These are phyloP conservation scores for Striga hermonthica DNA, from an alignment of 305 asterid species.

Conservation along the genomic window DNA sequence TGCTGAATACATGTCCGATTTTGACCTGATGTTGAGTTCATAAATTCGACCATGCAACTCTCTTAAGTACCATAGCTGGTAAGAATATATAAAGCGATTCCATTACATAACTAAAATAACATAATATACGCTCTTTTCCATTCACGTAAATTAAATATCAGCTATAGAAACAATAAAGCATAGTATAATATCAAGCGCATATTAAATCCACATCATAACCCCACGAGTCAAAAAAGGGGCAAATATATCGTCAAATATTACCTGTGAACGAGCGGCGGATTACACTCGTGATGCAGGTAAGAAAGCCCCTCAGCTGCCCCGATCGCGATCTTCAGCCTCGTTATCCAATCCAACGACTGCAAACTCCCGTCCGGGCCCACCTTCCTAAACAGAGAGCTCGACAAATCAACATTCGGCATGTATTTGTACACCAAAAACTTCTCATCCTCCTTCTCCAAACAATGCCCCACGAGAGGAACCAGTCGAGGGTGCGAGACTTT, in stretches of 20 bases:
- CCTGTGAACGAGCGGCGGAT: constrained; percentile 74
- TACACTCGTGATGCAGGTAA: constrained; percentile 62
- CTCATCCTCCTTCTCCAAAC: constrained; percentile 79
- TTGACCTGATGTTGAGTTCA: too few relatives aligned
- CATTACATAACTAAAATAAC: too few relatives aligned
- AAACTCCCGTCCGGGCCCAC: constrained; percentile 40
- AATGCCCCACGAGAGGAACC: constrained; percentile 82
- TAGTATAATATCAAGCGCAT: too few relatives aligned
- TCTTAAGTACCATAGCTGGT: too few relatives aligned
- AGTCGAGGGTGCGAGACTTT: constrained; percentile 73
- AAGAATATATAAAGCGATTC: too few relatives aligned
- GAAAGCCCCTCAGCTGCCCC: constrained; percentile 68
- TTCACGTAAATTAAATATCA: too few relatives aligned
- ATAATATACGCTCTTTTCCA: too few relatives aligned
- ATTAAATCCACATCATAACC: too few relatives aligned
- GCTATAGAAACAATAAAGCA: too few relatives aligned
- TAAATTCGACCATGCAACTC: too few relatives aligned
- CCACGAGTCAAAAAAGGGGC: too few relatives aligned
- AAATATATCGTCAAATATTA: constrained; percentile 23
- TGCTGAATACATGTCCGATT: too few relatives aligned
- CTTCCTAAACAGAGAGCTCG: constrained; percentile 58
- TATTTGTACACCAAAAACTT: constrained; percentile 58
- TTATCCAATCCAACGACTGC: constrained; percentile 57
- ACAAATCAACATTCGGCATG: constrained; percentile 55
- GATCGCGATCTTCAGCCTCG: constrained; percentile 52